phyloP scores from a whole-genome alignment of 306 rosid species.

The Clitoria ternatea region DNA sequence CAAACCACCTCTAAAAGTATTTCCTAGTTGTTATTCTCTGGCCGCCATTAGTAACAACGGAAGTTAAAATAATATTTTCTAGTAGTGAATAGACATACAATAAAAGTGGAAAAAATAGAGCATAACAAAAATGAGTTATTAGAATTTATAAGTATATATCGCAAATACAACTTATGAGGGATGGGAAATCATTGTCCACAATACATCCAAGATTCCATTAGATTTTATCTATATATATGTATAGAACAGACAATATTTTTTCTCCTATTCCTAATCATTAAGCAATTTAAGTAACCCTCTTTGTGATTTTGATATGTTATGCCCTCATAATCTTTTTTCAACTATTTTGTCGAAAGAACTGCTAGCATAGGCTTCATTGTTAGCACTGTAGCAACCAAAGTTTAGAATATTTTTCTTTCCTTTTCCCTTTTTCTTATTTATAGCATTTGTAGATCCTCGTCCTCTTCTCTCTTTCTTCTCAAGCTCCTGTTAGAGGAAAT shows the following conservation, averaged over 20 bases:
- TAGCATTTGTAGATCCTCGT: constrained; percentile 18
- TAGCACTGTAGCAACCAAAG: constrained; percentile 11
- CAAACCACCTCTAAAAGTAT: too few species aligned
- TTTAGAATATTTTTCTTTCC: constrained; percentile 27
- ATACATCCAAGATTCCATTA: background rate
- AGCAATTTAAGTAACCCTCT: background rate
- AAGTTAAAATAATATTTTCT: too few species aligned
- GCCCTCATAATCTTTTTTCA: background rate
- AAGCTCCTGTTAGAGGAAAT: background rate
- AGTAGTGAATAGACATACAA: background rate
- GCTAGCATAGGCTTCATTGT: background rate
- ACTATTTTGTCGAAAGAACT: background rate
- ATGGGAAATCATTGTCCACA: background rate
- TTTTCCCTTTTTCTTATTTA: background rate
- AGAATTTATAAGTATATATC: background rate
- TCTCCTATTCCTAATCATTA: background rate
- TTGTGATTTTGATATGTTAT: background rate
- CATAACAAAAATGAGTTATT: background rate
- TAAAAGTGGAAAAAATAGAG: background rate
- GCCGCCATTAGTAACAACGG: too few species aligned
- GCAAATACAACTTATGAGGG: background rate
- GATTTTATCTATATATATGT: background rate
- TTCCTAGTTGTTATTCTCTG: too few species aligned
- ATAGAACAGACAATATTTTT: background rate
- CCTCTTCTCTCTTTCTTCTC: constrained; percentile 34